Evolutionary conservation across 345 rosid species (phyloP).

Genomic region (Corchorus olitorius): DNA sequence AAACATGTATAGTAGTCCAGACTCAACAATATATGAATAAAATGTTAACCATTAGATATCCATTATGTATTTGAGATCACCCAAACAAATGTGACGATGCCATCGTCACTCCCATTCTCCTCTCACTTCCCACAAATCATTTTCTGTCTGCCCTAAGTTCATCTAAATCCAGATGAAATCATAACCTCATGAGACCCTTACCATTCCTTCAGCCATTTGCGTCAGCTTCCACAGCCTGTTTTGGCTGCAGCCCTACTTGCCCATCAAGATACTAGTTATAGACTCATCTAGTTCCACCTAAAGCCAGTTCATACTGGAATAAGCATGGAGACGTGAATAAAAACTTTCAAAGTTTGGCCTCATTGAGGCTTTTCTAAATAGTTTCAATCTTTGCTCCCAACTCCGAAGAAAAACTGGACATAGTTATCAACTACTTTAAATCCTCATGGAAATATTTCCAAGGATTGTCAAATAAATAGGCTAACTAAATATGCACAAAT

Average conservation of each 20-base stretch:
- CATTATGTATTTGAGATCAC: background rate
- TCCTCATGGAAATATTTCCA: too few relatives aligned
- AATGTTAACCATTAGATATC: background rate
- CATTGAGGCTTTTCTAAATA: background rate
- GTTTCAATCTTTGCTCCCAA: background rate
- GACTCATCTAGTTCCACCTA: background rate
- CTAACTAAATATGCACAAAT: too few relatives aligned
- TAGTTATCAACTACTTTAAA: too few relatives aligned
- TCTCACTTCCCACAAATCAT: background rate
- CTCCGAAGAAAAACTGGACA: too few relatives aligned
- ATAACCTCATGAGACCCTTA: background rate
- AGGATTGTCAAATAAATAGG: too few relatives aligned
- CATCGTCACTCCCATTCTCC: background rate
- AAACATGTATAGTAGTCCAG: background rate
- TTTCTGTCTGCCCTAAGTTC: background rate
- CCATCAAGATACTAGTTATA: background rate
- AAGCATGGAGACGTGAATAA: background rate
- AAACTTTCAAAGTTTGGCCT: background rate
- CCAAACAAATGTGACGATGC: background rate
- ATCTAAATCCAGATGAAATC: conserved; percentile 5
- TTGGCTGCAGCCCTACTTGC: background rate
- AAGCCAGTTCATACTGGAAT: background rate
- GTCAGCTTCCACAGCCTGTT: background rate
- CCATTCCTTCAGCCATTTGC: conserved; percentile 7
- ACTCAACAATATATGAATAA: background rate